These are phyloP conservation scores for Phycomyces nitens DNA, from an alignment of 192 early-diverging fungal genomes.

Conservation along the genomic window DNA sequence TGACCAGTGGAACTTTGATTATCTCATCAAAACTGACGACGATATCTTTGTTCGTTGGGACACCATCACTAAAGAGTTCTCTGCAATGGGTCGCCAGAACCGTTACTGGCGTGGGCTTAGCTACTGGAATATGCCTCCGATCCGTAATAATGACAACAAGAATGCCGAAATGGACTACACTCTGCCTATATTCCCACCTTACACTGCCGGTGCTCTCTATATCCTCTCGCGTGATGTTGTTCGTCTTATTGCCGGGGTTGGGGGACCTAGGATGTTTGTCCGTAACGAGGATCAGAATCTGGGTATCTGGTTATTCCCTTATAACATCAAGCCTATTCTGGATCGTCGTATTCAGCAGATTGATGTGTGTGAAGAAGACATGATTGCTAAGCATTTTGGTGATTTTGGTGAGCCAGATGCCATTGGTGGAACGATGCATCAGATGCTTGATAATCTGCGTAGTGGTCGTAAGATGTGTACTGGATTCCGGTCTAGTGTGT, in stretches of 20 bases:
- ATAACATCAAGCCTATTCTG: slow-evolving; percentile 56
- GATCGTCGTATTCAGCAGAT: slow-evolving; percentile 58
- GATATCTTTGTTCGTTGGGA: slow-evolving; percentile 63
- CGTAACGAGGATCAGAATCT: slow-evolving; percentile 59
- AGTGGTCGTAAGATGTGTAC: slow-evolving; percentile 42
- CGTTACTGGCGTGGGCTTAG: slow-evolving; percentile 56
- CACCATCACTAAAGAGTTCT: slow-evolving; percentile 44
- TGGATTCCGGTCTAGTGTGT: slow-evolving; percentile 48
- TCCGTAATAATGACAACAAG: slow-evolving; percentile 49
- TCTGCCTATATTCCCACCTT: slow-evolving; percentile 56
- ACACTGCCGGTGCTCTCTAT: slow-evolving; percentile 57
- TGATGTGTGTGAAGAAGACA: slow-evolving; percentile 60
- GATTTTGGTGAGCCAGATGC: slow-evolving; percentile 33
- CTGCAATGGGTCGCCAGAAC: slow-evolving; percentile 37
- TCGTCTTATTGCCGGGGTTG: slow-evolving; percentile 44
- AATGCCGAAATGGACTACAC: slow-evolving; percentile 45
- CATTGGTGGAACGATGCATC: slow-evolving; percentile 47
- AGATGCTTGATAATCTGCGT: slow-evolving; percentile 51
- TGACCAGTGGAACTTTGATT: slow-evolving; percentile 51
- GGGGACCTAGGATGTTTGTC: slow-evolving; percentile 51
- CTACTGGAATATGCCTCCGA: slow-evolving; percentile 61
- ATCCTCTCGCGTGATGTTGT: slow-evolving; percentile 56
- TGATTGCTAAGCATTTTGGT: slow-evolving; percentile 61
- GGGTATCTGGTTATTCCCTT: slow-evolving; percentile 58
- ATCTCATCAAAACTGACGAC: slow-evolving; percentile 56